Evolutionary conservation across 129 eudicot species (phyloP), one percentile per base, ranked within the genome.

Genomic region (Ambrosia trifida): DNA sequence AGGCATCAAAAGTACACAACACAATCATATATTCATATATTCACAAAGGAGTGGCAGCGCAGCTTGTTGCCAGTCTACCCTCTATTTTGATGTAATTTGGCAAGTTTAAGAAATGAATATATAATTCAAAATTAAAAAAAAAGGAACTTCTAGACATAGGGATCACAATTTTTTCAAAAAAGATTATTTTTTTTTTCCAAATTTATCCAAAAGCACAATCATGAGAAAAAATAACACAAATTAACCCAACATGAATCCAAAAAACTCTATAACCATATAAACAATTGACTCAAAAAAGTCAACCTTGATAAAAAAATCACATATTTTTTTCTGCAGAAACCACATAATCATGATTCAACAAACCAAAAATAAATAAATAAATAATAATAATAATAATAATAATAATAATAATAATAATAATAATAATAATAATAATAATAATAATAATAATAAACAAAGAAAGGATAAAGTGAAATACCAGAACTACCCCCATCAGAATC

Each of bases 401-500:
- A 19, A 31, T n/a, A 11, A 31, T 7, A 32, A 5, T 6, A 68
- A 32, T 2, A 19, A 31, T n/a, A 11, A 31, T 7, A 32, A 5
- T 6, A 68, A 32, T 2, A 19, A 31, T n/a, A 11, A 31, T 7
- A 32, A 5, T 6, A 68, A 32, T 2, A 19, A 31, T n/a, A n/a
- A n/a, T n/a, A 11, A 31, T 7, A 32, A 5, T 6, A 68, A 32
- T 2, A 19, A 31, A 64, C 14, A 59, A 56, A 6, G 12, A 66
- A 70, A 12, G 53, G 62, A 75, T 14, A 7, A 38, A 67, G 46
- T 65, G 63, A 67, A 73, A 50, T 19, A 71, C 81, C 91, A 32
- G 88, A 83, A 73, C 43, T 38, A 54, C 52, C 68, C 51, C 76
- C 62, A 35, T 67, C 58, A 50, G 77, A 33, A 28, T 14, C 14